phyloP scores from a whole-genome alignment of 768 basidiomycete species.

The Wakefieldia striispora region DNA sequence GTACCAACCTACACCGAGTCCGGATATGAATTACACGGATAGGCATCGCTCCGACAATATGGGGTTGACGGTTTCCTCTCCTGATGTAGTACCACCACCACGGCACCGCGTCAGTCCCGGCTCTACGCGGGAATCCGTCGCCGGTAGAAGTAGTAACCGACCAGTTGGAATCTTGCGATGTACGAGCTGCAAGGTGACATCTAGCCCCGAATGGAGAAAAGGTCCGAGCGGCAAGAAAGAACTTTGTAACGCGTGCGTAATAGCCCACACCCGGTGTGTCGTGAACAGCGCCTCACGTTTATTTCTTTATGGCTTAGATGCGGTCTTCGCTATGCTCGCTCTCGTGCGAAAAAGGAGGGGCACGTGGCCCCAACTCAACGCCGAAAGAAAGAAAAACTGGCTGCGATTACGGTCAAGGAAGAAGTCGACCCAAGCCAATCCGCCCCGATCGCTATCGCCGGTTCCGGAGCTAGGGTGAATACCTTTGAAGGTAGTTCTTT shows the following conservation, averaged over 20 bases:
- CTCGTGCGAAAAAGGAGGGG: constrained; percentile 86
- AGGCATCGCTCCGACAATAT: constrained; percentile 34
- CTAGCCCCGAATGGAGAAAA: constrained; percentile 90
- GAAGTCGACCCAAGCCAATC: constrained; percentile 26
- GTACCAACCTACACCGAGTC: constrained; percentile 39
- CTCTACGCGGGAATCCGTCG: constrained; percentile 46
- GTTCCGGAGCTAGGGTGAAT: constrained; percentile 44
- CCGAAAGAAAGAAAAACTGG: constrained; percentile 58
- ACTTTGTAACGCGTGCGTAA: constrained; percentile 84
- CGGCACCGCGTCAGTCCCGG: constrained; percentile 55
- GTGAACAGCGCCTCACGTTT: constrained; percentile 20
- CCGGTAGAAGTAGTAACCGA: constrained; percentile 50
- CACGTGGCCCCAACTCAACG: constrained; percentile 49
- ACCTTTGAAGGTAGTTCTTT: constrained; percentile 51
- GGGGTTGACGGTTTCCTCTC: constrained; percentile 24
- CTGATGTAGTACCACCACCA: constrained; percentile 55
- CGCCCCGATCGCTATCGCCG: constrained; percentile 41
- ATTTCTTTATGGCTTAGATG: constrained; percentile 47
- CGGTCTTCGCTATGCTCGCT: constrained; percentile 82
- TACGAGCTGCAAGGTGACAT: constrained; percentile 76
- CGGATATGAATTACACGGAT: constrained; percentile 37
- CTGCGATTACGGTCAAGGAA: constrained; percentile 26
- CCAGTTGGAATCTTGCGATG: constrained; percentile 73
- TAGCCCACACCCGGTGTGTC: constrained; percentile 17
- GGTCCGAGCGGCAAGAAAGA: constrained; percentile 90